Conservation (phyloP, 75 land plant species). For the Sequoia sempervirens region DNA sequence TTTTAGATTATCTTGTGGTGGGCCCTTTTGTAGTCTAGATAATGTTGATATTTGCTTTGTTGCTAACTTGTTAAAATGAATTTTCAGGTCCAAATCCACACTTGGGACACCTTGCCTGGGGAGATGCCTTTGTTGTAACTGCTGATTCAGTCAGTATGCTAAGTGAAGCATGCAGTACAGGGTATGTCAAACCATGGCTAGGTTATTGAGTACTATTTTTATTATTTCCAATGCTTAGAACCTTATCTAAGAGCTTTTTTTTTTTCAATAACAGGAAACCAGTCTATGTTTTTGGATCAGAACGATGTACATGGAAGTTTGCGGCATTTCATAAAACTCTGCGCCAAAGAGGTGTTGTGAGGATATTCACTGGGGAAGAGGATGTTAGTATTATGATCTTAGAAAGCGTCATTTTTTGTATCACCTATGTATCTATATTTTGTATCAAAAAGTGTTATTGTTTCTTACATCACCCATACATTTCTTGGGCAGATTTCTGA, state of each 20-base stretch:
- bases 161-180: conserved; percentile 99
- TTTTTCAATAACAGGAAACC: conserved; percentile 64
- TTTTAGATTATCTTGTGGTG: not conserved
- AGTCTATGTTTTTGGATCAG: conserved; percentile 93
- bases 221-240: not conserved
- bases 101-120: conserved; percentile 97
- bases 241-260: not conserved
- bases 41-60: not conserved
- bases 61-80: conserved; percentile 6
- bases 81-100: conserved; percentile 90
- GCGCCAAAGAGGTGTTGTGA: conserved; percentile 67
- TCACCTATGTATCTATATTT: not conserved
- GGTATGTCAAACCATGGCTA: conserved; percentile 39
- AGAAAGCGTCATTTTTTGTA: not conserved
- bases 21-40: not conserved
- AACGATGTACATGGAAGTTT: conserved; percentile 90
- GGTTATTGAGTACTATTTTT: not conserved
- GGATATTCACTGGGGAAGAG: conserved; percentile 78
- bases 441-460: not conserved
- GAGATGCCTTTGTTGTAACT: conserved; percentile 93
- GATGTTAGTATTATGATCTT: conserved; percentile 60
- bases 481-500: conserved; percentile 63
- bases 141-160: conserved; percentile 97
- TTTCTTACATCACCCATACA: not conserved
- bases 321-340: conserved; percentile 72